Percentiles rank a stretch among this genome's conserved stretches.
These are phyloP conservation scores for Hemerocallis citrina DNA, from an alignment of 106 monocot species.

Conservation along the genomic window DNA sequence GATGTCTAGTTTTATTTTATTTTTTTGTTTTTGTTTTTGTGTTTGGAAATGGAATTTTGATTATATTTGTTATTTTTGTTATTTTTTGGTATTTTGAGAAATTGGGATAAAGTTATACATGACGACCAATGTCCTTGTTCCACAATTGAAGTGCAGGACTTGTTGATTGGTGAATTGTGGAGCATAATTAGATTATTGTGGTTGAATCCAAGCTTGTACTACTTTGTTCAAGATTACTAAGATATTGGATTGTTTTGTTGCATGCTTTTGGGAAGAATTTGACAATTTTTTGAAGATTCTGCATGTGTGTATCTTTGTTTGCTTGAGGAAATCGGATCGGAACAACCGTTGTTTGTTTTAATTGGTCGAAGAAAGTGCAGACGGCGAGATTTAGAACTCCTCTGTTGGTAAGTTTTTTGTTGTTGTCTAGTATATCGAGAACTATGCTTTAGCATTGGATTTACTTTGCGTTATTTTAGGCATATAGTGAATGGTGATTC, in stretches of 20 bases:
- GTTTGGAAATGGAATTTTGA: not conserved
- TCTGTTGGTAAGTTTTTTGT: too few species aligned
- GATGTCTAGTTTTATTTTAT: too few species aligned
- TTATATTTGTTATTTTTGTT: not conserved
- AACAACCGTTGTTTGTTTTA: too few species aligned
- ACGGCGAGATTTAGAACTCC: too few species aligned
- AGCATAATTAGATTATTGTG: constrained; percentile 18
- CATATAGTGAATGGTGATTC: too few species aligned
- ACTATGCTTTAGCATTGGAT: too few species aligned
- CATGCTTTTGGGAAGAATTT: constrained; percentile 25
- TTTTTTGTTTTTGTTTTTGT: too few species aligned
- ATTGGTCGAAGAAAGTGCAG: too few species aligned
- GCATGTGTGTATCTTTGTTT: constrained; percentile 12
- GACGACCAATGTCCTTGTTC: constrained; percentile 21
- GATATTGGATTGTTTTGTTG: constrained; percentile 22
- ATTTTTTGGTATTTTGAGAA: not conserved
- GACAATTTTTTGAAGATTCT: constrained; percentile 15
- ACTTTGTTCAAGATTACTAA: constrained; percentile 21
- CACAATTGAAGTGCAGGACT: constrained; percentile 21
- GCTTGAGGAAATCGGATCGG: constrained; percentile 8
- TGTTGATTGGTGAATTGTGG: constrained; percentile 28
- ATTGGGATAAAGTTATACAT: constrained; percentile 11
- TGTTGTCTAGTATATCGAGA: too few species aligned
- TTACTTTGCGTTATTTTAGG: too few species aligned
- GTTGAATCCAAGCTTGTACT: constrained; percentile 23